These are phyloP conservation scores for Omphalotus olearius DNA, from an alignment of 1,284 basidiomycete genomes.

Conservation along the genomic window DNA sequence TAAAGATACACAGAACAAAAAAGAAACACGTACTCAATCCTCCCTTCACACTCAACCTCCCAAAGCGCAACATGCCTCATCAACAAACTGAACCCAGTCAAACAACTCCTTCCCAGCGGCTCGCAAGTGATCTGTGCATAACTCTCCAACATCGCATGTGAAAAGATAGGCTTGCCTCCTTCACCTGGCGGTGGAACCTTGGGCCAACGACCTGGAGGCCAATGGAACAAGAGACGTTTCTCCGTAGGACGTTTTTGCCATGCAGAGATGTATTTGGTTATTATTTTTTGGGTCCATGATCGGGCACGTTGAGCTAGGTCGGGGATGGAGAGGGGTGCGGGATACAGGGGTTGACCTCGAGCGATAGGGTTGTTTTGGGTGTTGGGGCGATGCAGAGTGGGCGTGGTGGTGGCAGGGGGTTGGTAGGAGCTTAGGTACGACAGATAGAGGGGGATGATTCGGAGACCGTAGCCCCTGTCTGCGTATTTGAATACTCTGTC, in stretches of 20 bases:
- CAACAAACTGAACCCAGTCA: slow-evolving; percentile 15
- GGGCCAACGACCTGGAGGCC: slow-evolving; percentile 8
- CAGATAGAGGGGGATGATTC: slow-evolving; percentile 17
- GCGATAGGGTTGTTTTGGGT: background rate
- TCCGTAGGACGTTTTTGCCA: slow-evolving; percentile 7
- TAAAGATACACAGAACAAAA: background rate
- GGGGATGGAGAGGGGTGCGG: slow-evolving; percentile 8
- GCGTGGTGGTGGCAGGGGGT: background rate
- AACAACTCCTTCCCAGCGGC: slow-evolving; percentile 14
- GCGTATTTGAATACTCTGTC: slow-evolving; percentile 19
- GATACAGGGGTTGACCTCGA: slow-evolving; percentile 6
- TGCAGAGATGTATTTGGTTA: slow-evolving; percentile 10
- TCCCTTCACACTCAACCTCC: slow-evolving; percentile 14
- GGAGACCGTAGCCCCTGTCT: slow-evolving; percentile 17
- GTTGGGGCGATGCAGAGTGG: too few relatives aligned
- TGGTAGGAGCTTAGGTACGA: slow-evolving; percentile 12
- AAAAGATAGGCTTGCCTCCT: background rate
- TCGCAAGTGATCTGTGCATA: slow-evolving; percentile 12
- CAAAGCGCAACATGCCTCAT: slow-evolving; percentile 19
- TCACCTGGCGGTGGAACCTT: background rate
- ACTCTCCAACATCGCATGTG: slow-evolving; percentile 14
- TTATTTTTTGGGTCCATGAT: slow-evolving; percentile 12
- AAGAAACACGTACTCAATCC: slow-evolving; percentile 13
- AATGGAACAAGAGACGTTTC: slow-evolving; percentile 10
- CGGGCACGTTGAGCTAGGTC: slow-evolving; percentile 8